Evolutionary conservation across 169 alveolate species (phyloP).

Genomic region (Cryptosporidium parvum): DNA sequence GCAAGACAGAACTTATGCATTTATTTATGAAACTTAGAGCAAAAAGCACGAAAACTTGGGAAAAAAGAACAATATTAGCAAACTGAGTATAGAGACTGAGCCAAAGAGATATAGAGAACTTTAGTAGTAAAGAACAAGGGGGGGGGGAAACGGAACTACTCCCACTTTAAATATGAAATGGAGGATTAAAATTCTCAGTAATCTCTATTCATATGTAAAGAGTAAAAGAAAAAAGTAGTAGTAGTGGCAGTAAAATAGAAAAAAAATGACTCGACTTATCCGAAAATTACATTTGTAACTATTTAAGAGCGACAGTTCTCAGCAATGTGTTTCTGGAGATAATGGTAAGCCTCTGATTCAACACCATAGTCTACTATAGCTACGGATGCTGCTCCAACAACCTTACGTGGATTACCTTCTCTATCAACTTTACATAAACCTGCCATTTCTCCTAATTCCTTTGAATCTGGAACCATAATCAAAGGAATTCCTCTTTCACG

Average conservation of each 20-base stretch:
- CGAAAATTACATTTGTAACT: constrained; percentile 10
- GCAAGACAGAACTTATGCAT: constrained; percentile 17
- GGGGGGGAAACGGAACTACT: neutral
- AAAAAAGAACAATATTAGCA: neutral
- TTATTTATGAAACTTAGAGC: neutral
- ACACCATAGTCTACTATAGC: constrained; percentile 96
- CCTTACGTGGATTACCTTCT: constrained; percentile 93
- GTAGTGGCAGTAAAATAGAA: neutral
- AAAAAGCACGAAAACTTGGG: neutral
- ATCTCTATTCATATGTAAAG: neutral
- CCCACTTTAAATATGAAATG: no score
- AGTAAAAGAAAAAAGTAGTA: neutral
- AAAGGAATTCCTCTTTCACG: constrained; percentile 92
- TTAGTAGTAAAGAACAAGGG: no score
- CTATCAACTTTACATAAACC: constrained; percentile 95
- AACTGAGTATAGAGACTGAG: no score
- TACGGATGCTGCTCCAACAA: constrained; percentile 96
- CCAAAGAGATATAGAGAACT: no score
- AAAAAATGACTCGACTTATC: neutral
- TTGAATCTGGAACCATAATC: constrained; percentile 92
- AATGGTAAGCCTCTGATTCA: constrained; percentile 92
- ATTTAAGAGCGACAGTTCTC: constrained; percentile 77
- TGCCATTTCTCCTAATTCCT: constrained; percentile 96
- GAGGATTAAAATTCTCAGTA: neutral
- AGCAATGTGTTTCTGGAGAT: constrained; percentile 88